Conservation (phyloP, 2,329 filamentous ascomycete genomes). For the Epichloe aotearoae region DNA sequence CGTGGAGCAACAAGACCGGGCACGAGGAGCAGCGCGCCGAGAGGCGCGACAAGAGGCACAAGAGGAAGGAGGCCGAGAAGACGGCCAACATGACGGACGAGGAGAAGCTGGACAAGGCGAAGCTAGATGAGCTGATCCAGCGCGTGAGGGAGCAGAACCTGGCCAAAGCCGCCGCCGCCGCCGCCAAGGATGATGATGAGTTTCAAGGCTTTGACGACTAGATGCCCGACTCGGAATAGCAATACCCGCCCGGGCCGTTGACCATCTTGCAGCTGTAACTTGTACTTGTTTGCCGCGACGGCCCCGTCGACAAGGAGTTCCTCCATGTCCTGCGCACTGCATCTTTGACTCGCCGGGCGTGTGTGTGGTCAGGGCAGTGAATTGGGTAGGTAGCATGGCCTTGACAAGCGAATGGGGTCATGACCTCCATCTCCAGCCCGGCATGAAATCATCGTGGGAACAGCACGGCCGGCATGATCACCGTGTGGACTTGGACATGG, state of each 20-base stretch:
- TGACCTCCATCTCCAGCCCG: conserved; percentile 12
- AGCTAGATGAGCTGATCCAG: conserved; percentile 51
- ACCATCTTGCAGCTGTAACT: too few species aligned
- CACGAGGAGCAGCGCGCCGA: conserved; percentile 48
- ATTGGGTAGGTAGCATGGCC: too few species aligned
- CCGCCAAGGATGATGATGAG: conserved; percentile 31
- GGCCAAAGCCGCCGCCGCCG: conserved; percentile 19
- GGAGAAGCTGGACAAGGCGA: conserved; percentile 48
- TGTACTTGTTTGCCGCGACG: too few species aligned
- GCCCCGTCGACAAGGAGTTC: too few species aligned
- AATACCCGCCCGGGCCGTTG: conserved; percentile 12
- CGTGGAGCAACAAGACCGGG: conserved; percentile 62
- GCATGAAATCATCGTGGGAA: conserved; percentile 8
- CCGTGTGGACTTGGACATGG: too few species aligned
- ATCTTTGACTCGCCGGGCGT: too few species aligned
- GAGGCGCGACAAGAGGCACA: conserved; percentile 50
- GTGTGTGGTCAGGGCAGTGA: too few species aligned
- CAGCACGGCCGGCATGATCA: too few species aligned
- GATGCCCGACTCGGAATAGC: conserved; percentile 7
- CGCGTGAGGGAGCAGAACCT: conserved; percentile 47
- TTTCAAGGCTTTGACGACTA: conserved; percentile 48
- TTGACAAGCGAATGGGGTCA: conserved; percentile 9
- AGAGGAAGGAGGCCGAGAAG: conserved; percentile 50
- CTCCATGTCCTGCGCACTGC: too few species aligned
- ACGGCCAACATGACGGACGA: conserved; percentile 55